Evolutionary conservation across 768 basidiomycete genomes (phyloP), one percentile per base, ranked within the genome.

Genomic region (Termitomyces sp.): DNA sequence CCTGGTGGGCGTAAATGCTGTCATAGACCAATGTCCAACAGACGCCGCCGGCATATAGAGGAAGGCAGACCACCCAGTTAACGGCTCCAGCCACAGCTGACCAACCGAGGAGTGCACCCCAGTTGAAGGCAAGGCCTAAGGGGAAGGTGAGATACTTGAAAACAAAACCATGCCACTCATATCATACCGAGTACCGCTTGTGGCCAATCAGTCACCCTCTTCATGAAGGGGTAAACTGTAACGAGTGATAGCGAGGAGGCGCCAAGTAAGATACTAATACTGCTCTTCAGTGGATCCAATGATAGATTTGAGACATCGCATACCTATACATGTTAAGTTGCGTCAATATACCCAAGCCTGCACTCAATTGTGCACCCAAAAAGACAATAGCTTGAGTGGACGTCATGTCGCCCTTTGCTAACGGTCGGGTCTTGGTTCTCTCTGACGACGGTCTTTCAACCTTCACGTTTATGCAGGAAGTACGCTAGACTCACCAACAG

Each of bases 1-100:
- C 93, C 76, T 98, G 96, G 70, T 99, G 97, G 3, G 97, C 97
- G 65, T 98, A 98, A 62, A 98, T 94, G 49, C 88, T 96, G 64
- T 99, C 97, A 67, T 98, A 99, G 1, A 97, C 91, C 44, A 99
- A 80, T 49, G 95, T 95, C 94, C 95, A 98, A 64, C 85, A 84
- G 28, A 94, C 73, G 23, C 92, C 91, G 8, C 95, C 93, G 1
- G 87, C 86, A 66, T 98, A 98, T 12, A 99, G 79, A 2, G 97
- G 93, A 9, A 90, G 71, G 43, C 89, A 91, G 42, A 95, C 82
- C 11, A 68, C 68, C 94, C 93, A 96, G 66, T 96, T 77, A 3
- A 87, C 85, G 1, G 78, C 64, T 1, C 91, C 93, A 1, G 88
- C 83, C 4, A 98, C 85, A 2, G 97, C 95, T 3, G 97, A 95